Evolutionary conservation across 805 yeast species (phyloP).

Genomic region (Nakazawaea ambrosiae): DNA sequence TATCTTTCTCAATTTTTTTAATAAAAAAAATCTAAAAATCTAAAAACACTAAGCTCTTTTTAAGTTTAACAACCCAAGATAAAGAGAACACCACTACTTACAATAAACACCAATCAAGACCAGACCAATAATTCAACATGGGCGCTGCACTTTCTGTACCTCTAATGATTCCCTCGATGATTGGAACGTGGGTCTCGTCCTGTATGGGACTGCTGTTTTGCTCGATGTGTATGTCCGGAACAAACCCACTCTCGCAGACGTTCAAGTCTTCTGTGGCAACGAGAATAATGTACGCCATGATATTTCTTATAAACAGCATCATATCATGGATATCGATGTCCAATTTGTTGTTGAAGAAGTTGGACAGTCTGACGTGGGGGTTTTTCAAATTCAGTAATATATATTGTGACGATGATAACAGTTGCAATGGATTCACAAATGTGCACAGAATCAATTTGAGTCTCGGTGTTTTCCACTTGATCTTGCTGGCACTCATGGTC

Average conservation of each 20-base stretch:
- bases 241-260: conserved; percentile 34
- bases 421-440: conserved; percentile 83
- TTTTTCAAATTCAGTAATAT: conserved; percentile 46
- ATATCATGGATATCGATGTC: conserved; percentile 91
- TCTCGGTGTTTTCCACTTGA: conserved; percentile 69
- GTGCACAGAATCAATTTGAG: conserved; percentile 92
- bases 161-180: conserved; percentile 43
- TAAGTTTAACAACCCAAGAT: not conserved
- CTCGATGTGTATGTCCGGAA: conserved; percentile 41
- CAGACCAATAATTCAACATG: too few species aligned
- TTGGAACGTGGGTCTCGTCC: conserved; percentile 58
- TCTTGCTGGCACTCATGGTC: conserved; percentile 57
- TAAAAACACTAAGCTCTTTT: too few species aligned
- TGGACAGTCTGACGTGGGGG: conserved; percentile 66
- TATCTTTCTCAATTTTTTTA: too few species aligned
- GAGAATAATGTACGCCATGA: conserved; percentile 75
- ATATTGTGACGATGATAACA: conserved; percentile 72
- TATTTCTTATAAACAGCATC: conserved; percentile 70
- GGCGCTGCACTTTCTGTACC: conserved; percentile 73
- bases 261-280: conserved; percentile 73
- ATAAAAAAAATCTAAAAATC: too few species aligned
- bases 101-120: too few species aligned
- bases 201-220: conserved; percentile 80
- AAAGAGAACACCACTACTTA: not conserved
- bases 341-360: conserved; percentile 66